Percentiles rank a stretch among this genome's conserved stretches.
These are phyloP conservation scores for Drechslerella stenobrocha DNA, from an alignment of 2,329 filamentous ascomycete species.

Conservation along the genomic window DNA sequence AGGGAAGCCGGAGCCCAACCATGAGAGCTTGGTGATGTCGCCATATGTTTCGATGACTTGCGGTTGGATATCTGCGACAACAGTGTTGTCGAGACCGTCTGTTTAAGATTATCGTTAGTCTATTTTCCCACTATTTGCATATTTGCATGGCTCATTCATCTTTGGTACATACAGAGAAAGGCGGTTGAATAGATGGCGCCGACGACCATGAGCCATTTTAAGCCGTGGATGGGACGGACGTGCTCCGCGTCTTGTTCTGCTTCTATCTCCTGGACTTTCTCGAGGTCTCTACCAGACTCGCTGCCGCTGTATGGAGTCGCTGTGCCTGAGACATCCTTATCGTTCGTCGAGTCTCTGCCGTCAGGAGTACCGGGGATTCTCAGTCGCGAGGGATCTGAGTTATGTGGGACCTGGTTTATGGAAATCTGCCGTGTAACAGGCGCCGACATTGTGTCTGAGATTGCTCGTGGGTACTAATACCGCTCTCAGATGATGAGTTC, in stretches of 20 bases:
- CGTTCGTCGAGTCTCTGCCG: slow-evolving; percentile 19
- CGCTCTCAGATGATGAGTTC: no score
- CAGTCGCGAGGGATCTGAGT: slow-evolving; percentile 14
- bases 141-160: slow-evolving; percentile 29
- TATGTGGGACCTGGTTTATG: slow-evolving; percentile 32
- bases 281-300: slow-evolving; percentile 32
- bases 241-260: slow-evolving; percentile 17
- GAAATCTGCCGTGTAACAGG: slow-evolving; percentile 39
- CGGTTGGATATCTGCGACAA: slow-evolving; percentile 59
- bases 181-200: slow-evolving; percentile 52
- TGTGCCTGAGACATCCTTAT: slow-evolving; percentile 34
- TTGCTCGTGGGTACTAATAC: no score
- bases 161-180: slow-evolving; percentile 53
- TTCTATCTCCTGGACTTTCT: slow-evolving; percentile 22
- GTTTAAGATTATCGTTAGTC: slow-evolving; percentile 28
- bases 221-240: slow-evolving; percentile 31
- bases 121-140: slow-evolving; percentile 49
- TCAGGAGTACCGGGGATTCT: slow-evolving; percentile 8
- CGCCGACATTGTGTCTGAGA: slow-evolving; percentile 32
- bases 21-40: slow-evolving; percentile 56
- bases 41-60: slow-evolving; percentile 56
- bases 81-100: slow-evolving; percentile 59
- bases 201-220: slow-evolving; percentile 52
- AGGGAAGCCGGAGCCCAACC: slow-evolving; percentile 57
- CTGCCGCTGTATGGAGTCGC: slow-evolving; percentile 37